Base-by-base conservation (phyloP, 768 basidiomycete species). In the Termitomyces bulborhizus region DNA sequence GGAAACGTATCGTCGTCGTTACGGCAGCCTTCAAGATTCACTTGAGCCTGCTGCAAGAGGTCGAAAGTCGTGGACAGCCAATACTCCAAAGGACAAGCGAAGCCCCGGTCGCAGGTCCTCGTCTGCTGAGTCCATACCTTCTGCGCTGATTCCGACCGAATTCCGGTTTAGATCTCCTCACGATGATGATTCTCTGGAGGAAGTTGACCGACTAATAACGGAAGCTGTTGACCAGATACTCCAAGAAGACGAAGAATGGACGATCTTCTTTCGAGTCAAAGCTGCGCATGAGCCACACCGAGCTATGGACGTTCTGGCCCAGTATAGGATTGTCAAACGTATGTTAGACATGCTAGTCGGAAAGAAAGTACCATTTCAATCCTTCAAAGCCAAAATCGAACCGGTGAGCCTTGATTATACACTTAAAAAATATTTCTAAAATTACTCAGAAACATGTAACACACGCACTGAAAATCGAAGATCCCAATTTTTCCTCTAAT, bases 271-370 rank as follows among this genome's bases (percentile, higher is more conserved):
- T 65, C 59, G 70, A 54, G 71, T 71, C 6, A 73, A 71, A 52
- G 75, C 70, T 8, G 67, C 57, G 37, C 51, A 51, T 18, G 44
- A 60, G 46, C 72, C 68, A n/a, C 73, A 72, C 36, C 69, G 72
- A 11, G 70, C 75, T 9, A 66, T 69, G 8, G 76, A 74, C 41
- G 66, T 80, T 32, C 52, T 82, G 53, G 69, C 70, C 39, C 78
- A 80, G 60, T 88, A 82, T 57, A 63, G 63, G 15, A 78, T 83
- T 61, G 74, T 86, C 41, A 75, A 82, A 57, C 64, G 73, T 32
- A 73, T 78, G 66, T 66, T 80, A 31, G 75, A 80, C 48, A 69
- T 72, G 46, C 77, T 73, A 60, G 72, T 68, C 6, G 80, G 78
- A 40, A 67, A 66, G 51, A 63, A 53, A 51, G 73, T 79, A 6